Base-by-base conservation (phyloP, 2,329 filamentous ascomycete genomes). In the Achaetomium macrosporum region DNA sequence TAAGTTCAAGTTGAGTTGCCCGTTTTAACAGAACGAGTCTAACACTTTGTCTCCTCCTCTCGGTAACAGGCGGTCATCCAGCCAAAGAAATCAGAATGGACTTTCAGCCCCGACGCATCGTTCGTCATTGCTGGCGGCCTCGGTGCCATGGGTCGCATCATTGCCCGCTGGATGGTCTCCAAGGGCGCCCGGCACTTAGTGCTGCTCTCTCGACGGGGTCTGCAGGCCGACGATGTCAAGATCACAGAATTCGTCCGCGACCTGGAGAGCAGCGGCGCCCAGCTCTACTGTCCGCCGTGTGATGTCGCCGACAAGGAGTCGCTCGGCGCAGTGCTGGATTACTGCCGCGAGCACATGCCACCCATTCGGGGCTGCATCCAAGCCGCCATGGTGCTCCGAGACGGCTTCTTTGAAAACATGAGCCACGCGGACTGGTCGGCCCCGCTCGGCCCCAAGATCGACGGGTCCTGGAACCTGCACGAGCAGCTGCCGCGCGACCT, bases 71-170 rank as follows among this genome's bases (percentile, higher is more conserved):
- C 33, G 3, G 15, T 35, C 15, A 35, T 35, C 15, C 15, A 35
- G 10, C 33, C 33, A 11, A 35, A 35, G 15, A 11, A 11, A 15
- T 35, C 33, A 3, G 15, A 11, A 35, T 35, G 33, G 33, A 49
- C 63, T 5, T 52, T 47, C 36, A 29, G 35, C 29, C 30, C 51
- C 1, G 63, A 64, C 7, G 65, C 61, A 2, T 59, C 64, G 1
- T 73, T 72, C 44, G 54, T 73, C 2, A 55, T 73, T 15, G 63
- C 65, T 16, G 71, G 71, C 47, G 70, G 71, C 13, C 63, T 69
- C 1, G 69, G 70, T 33, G 70, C 68, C 33, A 59, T 73, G 1
- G 71, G 71, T n/a, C 61, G 62, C 35, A 64, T 61, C 41, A 64
- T 71, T 29, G 63, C 67, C 13, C 54, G 46, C 16, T 69, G 65